Percentiles rank a stretch among this genome's conserved stretches.
Conservation (phyloP, 805 yeast genomes). For the Nakazawaea peltata region DNA sequence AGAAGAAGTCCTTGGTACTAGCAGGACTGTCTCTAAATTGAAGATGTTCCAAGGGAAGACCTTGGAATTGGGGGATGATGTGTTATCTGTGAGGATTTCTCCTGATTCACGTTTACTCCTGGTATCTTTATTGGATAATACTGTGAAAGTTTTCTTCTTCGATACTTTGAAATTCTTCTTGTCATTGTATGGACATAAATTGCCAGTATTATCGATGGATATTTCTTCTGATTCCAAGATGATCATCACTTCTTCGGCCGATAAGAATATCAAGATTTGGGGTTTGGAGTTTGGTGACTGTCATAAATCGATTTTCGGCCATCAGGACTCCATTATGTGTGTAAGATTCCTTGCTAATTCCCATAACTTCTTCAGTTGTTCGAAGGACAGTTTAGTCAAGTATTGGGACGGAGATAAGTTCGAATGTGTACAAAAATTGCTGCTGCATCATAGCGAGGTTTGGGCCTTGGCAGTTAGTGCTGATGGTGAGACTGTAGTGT, state of each 20-base stretch:
- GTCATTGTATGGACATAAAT: conserved; percentile 90
- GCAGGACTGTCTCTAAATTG: conserved; percentile 40
- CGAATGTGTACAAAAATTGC: conserved; percentile 81
- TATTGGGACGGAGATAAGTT: conserved; percentile 99
- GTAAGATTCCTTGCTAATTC: conserved; percentile 79
- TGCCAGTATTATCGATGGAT: conserved; percentile 90
- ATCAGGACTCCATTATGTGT: conserved; percentile 90
- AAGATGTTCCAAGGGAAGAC: conserved; percentile 69
- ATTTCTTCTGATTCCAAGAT: conserved; percentile 84
- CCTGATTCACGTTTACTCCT: conserved; percentile 75
- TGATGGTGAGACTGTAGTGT: conserved; percentile 63
- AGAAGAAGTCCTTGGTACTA: conserved; percentile 66
- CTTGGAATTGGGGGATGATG: conserved; percentile 80
- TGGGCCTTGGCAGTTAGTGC: conserved; percentile 83
- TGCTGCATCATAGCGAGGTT: conserved; percentile 86
- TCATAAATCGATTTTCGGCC: conserved; percentile 94
- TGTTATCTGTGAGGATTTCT: conserved; percentile 69
- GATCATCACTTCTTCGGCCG: conserved; percentile 91
- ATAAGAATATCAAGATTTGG: conserved; percentile 96
- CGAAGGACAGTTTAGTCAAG: conserved; percentile 84
- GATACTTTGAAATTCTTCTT: conserved; percentile 84
- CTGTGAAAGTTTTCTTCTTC: conserved; percentile 88
- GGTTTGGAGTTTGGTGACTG: conserved; percentile 99
- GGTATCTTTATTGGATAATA: conserved; percentile 80
- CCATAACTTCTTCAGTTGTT: conserved; percentile 83